Conservation (phyloP, 352 stramenopile species). For the Sclerospora graminicola region DNA sequence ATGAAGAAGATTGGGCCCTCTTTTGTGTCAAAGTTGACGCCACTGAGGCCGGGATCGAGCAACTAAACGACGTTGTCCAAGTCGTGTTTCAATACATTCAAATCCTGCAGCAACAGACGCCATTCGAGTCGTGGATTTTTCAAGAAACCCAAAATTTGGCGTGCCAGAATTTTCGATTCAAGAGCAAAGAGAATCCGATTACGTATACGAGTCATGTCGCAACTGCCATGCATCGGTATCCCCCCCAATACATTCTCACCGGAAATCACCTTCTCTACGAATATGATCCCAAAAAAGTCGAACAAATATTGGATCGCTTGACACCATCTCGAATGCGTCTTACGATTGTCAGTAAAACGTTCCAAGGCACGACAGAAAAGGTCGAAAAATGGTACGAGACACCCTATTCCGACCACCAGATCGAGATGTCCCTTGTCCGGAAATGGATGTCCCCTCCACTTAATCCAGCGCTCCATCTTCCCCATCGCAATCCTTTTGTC, state of each 20-base stretch:
- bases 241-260: slow-evolving; percentile 47
- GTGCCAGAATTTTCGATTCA: slow-evolving; percentile 56
- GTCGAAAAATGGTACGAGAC: slow-evolving; percentile 65
- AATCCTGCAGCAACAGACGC: slow-evolving; percentile 29
- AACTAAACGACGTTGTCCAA: slow-evolving; percentile 49
- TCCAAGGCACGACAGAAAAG: slow-evolving; percentile 34
- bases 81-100: slow-evolving; percentile 60
- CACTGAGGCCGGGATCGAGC: slow-evolving; percentile 50
- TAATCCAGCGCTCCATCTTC: slow-evolving; percentile 34
- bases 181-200: slow-evolving; percentile 71
- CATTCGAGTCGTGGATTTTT: slow-evolving; percentile 58
- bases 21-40: slow-evolving; percentile 64
- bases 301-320: slow-evolving; percentile 41
- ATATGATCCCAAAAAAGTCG: slow-evolving; percentile 42
- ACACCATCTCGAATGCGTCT: slow-evolving; percentile 45
- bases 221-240: slow-evolving; percentile 59
- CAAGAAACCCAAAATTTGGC: slow-evolving; percentile 48
- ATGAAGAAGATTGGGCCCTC: slow-evolving; percentile 60
- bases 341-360: slow-evolving; percentile 58
- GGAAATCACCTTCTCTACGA: slow-evolving; percentile 57
- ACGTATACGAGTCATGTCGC: slow-evolving; percentile 59
- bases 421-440: slow-evolving; percentile 25
- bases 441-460: slow-evolving; percentile 25
- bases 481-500: slow-evolving; percentile 68
- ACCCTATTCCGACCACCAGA: slow-evolving; percentile 33